phyloP scores from a whole-genome alignment of 148 eudicot genomes.

The Persicaria maculosa region DNA sequence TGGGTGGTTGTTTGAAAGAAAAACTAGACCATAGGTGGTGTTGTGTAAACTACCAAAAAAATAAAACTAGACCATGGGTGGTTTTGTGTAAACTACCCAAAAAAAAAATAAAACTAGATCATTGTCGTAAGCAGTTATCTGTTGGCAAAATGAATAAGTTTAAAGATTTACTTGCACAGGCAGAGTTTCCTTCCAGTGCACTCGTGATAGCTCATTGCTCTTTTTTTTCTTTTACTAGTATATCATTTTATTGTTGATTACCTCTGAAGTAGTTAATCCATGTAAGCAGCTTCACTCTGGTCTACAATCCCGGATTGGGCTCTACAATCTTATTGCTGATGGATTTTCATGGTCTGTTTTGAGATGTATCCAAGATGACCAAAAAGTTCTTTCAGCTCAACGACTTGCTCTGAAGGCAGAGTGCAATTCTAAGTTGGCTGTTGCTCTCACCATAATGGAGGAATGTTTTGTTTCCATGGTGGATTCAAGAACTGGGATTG shows the following conservation, averaged over 20 bases:
- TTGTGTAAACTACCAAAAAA: too few species aligned
- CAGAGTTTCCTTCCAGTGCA: background rate
- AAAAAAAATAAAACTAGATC: too few species aligned
- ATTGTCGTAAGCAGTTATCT: background rate
- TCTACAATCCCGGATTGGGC: conserved; percentile 67
- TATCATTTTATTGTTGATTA: conserved; percentile 3
- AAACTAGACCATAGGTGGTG: too few species aligned
- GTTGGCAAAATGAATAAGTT: background rate
- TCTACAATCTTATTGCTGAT: conserved; percentile 44
- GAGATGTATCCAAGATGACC: conserved; percentile 81
- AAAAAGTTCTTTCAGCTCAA: conserved; percentile 59
- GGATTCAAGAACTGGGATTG: conserved; percentile 90
- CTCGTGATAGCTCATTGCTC: background rate
- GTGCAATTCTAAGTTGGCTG: conserved; percentile 91
- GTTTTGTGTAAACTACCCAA: too few species aligned
- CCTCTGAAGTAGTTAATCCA: background rate
- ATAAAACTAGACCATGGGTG: too few species aligned
- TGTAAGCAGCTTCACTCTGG: conserved; percentile 58
- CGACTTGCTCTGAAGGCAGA: conserved; percentile 76
- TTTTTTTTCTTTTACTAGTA: background rate
- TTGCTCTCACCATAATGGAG: conserved; percentile 92
- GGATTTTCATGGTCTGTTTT: conserved; percentile 75
- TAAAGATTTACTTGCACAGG: background rate
- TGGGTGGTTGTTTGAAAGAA: too few species aligned
- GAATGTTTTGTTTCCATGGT: conserved; percentile 97